Conservation (phyloP, 1,139 yeast genomes). For the Ogataea hybrid region DNA sequence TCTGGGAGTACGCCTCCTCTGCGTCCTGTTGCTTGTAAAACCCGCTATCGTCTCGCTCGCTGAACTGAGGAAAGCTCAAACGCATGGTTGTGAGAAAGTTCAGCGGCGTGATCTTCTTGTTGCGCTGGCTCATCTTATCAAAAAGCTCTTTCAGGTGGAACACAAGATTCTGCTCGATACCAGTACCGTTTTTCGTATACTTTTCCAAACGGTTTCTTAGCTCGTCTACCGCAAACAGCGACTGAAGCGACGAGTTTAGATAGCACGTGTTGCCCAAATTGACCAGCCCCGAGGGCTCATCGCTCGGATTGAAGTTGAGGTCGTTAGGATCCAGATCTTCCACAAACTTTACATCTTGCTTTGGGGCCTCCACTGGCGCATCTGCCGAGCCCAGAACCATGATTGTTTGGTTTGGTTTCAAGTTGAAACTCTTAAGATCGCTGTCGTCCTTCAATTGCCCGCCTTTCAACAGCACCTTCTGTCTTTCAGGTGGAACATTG, state of each 20-base stretch:
- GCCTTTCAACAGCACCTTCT: conserved; percentile 84
- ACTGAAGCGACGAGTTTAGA: conserved; percentile 85
- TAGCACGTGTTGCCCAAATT: conserved; percentile 96
- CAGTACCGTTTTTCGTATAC: conserved; percentile 14
- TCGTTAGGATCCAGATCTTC: conserved; percentile 61
- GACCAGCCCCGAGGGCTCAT: conserved; percentile 75
- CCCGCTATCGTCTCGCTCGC: conserved; percentile 71
- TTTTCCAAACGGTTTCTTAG: conserved; percentile 33
- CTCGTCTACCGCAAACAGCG: conserved; percentile 67
- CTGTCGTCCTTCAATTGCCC: conserved; percentile 80
- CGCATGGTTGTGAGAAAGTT: conserved; percentile 64
- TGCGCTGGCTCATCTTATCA: conserved; percentile 39
- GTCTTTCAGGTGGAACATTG: conserved; percentile 81
- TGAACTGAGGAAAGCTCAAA: conserved; percentile 80
- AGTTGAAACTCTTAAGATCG: conserved; percentile 45
- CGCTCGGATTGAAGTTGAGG: conserved; percentile 30
- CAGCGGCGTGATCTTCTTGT: conserved; percentile 58
- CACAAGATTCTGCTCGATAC: conserved; percentile 33
- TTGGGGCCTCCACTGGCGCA: conserved; percentile 46
- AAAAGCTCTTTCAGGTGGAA: conserved; percentile 42
- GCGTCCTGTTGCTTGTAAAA: conserved; percentile 95
- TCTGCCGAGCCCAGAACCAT: conserved; percentile 91
- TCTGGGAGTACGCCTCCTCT: conserved; percentile 89
- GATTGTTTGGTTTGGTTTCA: conserved; percentile 65
- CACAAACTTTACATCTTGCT: conserved; percentile 53